Evolutionary conservation across 371 early-diverging fungal species (phyloP).

Genomic region (Sporodiniella umbellata): DNA sequence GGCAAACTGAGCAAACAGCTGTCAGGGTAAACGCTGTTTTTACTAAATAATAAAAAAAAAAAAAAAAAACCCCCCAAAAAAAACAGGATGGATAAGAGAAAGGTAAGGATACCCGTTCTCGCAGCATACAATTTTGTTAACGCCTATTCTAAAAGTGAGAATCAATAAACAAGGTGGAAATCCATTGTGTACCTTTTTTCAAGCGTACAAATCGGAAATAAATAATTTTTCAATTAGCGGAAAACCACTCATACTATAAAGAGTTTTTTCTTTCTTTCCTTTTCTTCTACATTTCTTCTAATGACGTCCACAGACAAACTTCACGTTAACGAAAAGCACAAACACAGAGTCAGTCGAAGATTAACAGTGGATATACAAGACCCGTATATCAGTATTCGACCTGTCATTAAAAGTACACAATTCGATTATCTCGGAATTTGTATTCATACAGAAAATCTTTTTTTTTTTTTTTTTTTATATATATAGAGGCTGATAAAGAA

Average conservation of each 20-base stretch:
- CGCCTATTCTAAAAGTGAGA: background rate
- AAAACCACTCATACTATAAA: background rate
- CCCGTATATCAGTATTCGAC: constrained; percentile 19
- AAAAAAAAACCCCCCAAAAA: constrained; percentile 1
- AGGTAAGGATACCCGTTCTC: constrained; percentile 4
- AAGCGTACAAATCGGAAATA: background rate
- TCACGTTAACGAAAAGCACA: constrained; percentile 11
- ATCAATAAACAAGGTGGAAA: background rate
- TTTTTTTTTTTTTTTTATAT: background rate
- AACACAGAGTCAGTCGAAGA: constrained; percentile 17
- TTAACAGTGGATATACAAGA: constrained; percentile 20
- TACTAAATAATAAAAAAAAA: constrained; percentile 18
- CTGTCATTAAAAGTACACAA: constrained; percentile 26
- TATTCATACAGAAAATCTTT: background rate
- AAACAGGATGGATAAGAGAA: constrained; percentile 6
- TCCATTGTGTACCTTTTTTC: background rate
- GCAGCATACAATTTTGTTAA: background rate
- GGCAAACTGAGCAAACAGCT: constrained; percentile 35
- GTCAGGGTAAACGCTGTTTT: too few relatives aligned
- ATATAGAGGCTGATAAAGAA: constrained; percentile 30
- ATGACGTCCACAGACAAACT: background rate
- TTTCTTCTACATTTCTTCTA: background rate
- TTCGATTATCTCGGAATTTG: background rate
- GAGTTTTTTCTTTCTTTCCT: background rate
- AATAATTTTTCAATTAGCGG: background rate